Conservation (phyloP, 257 asterid species). For the Nemophila menziesii region DNA sequence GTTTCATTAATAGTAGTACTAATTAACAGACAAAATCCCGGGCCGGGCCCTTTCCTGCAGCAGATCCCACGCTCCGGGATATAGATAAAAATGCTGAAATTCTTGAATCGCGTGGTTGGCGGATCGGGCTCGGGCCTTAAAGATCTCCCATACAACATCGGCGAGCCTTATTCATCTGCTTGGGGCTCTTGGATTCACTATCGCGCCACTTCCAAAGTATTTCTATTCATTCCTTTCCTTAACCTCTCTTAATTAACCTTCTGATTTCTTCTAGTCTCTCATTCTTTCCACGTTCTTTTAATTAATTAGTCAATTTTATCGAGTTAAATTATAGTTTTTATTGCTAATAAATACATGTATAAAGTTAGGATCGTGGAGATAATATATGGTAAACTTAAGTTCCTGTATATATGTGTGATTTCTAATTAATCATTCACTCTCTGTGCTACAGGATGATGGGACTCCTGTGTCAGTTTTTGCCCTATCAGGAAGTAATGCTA, state of each 20-base stretch:
- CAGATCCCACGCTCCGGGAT: neutral
- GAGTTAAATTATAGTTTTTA: no score
- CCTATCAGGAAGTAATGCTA: conserved; percentile 77
- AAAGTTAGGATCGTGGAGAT: no score
- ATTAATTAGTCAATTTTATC: neutral
- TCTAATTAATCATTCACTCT: neutral
- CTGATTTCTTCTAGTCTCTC: neutral
- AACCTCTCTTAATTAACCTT: conserved; percentile 2
- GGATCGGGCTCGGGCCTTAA: conserved; percentile 93
- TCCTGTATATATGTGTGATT: neutral
- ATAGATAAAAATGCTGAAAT: conserved; percentile 49
- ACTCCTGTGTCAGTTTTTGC: conserved; percentile 89
- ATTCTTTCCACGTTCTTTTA: neutral
- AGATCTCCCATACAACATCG: conserved; percentile 94
- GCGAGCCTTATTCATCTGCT: conserved; percentile 89
- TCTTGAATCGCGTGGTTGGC: conserved; percentile 83
- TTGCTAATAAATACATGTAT: no score
- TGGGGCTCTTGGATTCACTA: conserved; percentile 99
- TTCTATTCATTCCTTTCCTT: conserved; percentile 11
- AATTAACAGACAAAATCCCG: neutral
- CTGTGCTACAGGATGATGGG: conserved; percentile 72
- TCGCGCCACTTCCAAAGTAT: conserved; percentile 81
- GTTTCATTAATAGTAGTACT: no score
- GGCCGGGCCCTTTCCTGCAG: neutral
- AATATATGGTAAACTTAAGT: neutral